Evolutionary conservation across 768 basidiomycete genomes (phyloP).

Genomic region (Boletus bicolor): DNA sequence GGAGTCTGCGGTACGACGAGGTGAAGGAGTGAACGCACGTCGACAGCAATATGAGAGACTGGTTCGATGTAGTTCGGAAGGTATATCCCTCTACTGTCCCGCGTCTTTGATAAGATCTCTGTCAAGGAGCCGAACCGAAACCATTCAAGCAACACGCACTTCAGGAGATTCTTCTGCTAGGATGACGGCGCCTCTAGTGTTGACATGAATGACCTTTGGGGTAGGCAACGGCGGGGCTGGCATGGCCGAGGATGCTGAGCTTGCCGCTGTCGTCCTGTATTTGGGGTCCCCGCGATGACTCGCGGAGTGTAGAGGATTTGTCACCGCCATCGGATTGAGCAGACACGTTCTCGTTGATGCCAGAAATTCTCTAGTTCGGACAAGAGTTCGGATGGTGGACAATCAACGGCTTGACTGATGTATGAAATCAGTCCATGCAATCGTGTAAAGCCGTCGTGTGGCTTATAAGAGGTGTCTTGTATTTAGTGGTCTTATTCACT

Average conservation of each 20-base stretch:
- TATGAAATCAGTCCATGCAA: slow-evolving; percentile 1
- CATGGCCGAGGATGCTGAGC: slow-evolving; percentile 31
- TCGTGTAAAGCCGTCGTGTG: slow-evolving; percentile 2
- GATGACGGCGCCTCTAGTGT: slow-evolving; percentile 91
- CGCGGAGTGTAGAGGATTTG: slow-evolving; percentile 8
- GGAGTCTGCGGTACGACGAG: not conserved
- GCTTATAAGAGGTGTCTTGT: not conserved
- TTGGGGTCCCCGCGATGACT: slow-evolving; percentile 13
- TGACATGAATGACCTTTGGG: slow-evolving; percentile 87
- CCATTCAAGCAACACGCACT: slow-evolving; percentile 44
- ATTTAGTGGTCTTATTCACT: slow-evolving; percentile 5
- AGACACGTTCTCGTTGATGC: slow-evolving; percentile 7
- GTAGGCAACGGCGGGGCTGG: slow-evolving; percentile 67
- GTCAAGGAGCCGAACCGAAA: slow-evolving; percentile 13
- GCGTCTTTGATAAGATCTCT: slow-evolving; percentile 49
- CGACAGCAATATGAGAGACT: slow-evolving; percentile 95
- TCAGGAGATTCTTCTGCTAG: slow-evolving; percentile 92
- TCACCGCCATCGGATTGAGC: slow-evolving; percentile 14
- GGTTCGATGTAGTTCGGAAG: slow-evolving; percentile 97
- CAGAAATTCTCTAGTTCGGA: not conserved
- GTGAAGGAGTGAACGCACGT: slow-evolving; percentile 56
- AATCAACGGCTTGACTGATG: slow-evolving; percentile 4
- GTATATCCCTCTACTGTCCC: slow-evolving; percentile 95
- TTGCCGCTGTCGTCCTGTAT: slow-evolving; percentile 11
- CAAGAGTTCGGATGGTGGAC: not conserved